phyloP scores from a whole-genome alignment of 169 alveolate species.

The Plasmodium vinckei region DNA sequence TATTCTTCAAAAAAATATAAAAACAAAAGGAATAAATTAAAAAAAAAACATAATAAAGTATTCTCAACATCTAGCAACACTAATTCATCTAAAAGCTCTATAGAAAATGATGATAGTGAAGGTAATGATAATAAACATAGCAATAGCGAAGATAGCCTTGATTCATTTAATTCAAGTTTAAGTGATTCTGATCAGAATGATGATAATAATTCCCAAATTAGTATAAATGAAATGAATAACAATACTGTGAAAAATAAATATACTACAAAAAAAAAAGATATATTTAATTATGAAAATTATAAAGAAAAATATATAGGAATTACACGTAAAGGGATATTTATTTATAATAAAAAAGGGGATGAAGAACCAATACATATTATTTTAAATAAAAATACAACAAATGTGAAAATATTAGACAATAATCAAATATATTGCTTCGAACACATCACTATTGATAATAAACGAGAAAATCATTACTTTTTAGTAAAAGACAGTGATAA shows the following conservation, averaged over 20 bases:
- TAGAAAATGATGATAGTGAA: background rate
- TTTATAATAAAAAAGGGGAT: constrained; percentile 43
- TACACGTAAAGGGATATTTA: constrained; percentile 46
- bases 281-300: constrained; percentile 56
- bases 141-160: constrained; percentile 6
- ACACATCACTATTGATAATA: constrained; percentile 27
- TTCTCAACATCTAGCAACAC: too few species aligned
- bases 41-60: background rate
- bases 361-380: constrained; percentile 65
- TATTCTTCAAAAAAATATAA: background rate
- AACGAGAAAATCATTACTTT: constrained; percentile 55
- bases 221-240: constrained; percentile 1
- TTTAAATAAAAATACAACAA: constrained; percentile 27
- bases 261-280: constrained; percentile 1
- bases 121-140: background rate
- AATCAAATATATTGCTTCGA: constrained; percentile 49
- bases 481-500: constrained; percentile 66
- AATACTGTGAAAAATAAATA: constrained; percentile 18
- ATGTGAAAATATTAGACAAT: constrained; percentile 30
- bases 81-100: background rate
- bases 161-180: background rate
- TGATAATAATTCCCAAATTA: constrained; percentile 7
- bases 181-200: background rate
- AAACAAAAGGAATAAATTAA: background rate
- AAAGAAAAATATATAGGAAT: constrained; percentile 72